phyloP scores from a whole-genome alignment of 2,329 filamentous ascomycete genomes.

The Colletotrichum higginsianum region DNA sequence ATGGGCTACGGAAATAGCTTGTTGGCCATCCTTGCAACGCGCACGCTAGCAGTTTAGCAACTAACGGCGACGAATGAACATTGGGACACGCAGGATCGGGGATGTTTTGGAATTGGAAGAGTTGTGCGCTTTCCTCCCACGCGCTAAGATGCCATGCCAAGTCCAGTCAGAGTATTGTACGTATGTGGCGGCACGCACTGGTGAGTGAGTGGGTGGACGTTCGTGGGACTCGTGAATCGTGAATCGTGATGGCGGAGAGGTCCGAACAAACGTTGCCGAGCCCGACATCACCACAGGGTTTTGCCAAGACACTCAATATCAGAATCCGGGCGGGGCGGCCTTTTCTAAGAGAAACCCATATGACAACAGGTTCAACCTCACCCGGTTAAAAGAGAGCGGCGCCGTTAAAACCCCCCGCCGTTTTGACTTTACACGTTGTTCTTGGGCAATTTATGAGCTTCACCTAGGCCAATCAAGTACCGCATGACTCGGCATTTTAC shows the following conservation, averaged over 20 bases:
- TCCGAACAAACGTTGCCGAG: not conserved
- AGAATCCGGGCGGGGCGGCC: constrained; percentile 25
- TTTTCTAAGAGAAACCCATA: constrained; percentile 24
- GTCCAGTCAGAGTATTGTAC: no score
- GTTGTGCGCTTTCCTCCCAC: no score
- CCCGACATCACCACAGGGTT: not conserved
- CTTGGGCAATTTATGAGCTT: constrained; percentile 26
- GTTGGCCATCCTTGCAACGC: not conserved
- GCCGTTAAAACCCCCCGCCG: constrained; percentile 9
- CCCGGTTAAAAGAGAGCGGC: not conserved
- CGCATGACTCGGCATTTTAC: constrained; percentile 29
- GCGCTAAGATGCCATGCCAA: not conserved
- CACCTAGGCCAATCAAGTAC: constrained; percentile 17
- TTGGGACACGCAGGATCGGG: not conserved
- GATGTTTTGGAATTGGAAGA: not conserved
- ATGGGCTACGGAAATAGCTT: not conserved
- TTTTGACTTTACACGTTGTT: constrained; percentile 28
- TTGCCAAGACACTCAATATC: constrained; percentile 29
- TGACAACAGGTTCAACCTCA: constrained; percentile 9
- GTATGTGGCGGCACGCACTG: no score
- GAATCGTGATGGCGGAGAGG: not conserved
- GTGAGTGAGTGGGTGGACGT: no score
- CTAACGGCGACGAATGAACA: no score
- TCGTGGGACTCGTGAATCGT: not conserved
- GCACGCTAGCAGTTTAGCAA: no score